Evolutionary conservation across 2,329 filamentous ascomycete genomes (phyloP), one percentile per base, ranked within the genome.

Genomic region (Helicocarpus griseus): DNA sequence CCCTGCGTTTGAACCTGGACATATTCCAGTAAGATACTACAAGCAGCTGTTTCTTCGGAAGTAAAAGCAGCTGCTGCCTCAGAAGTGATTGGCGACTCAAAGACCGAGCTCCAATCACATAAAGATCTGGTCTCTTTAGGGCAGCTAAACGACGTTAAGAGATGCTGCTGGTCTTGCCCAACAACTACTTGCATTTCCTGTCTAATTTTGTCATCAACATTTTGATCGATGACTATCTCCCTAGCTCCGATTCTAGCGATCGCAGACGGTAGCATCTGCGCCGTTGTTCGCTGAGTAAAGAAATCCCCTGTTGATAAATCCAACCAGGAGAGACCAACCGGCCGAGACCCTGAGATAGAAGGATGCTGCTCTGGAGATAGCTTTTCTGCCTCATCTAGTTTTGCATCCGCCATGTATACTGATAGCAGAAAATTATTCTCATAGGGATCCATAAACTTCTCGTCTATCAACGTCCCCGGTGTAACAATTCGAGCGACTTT

Each of bases 281-380:
- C 69, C 19, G 83, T 83, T 0, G 86, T 84, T 17, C 74, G 75
- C 63, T 97, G 89, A 0, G 89, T 95, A 62, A 83, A 89, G 69
- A 98, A 98, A 61, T 91, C 87, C 13, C 93, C 93, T 2, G 93
- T 98, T 7, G 93, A 96, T 24, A 97, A 72, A 68, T 98, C 93
- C 44, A 97, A 74, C 93, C 93, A 98, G 38, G 93, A 87, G 47
- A 98, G 73, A 2, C 93, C 93, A 52, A 94, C 73, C 43, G 70
- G 69, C 49, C 77, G 67, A 28, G 64, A 61, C 5, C 64, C 57
- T 21, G 63, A 63, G 13, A 65, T 58, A 33, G 65, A 52, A 53
- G 66, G 62, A 44, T 64, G 61, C 22, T 58, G 50, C 9, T 59
- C 61, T n/a, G 56, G 55, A 31, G 58, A 47, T n/a, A 39, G 29